Evolutionary conservation across 164 flowering plant species (phyloP), one percentile per base, ranked within the genome.

Genomic region (Aristolochia fimbriata): DNA sequence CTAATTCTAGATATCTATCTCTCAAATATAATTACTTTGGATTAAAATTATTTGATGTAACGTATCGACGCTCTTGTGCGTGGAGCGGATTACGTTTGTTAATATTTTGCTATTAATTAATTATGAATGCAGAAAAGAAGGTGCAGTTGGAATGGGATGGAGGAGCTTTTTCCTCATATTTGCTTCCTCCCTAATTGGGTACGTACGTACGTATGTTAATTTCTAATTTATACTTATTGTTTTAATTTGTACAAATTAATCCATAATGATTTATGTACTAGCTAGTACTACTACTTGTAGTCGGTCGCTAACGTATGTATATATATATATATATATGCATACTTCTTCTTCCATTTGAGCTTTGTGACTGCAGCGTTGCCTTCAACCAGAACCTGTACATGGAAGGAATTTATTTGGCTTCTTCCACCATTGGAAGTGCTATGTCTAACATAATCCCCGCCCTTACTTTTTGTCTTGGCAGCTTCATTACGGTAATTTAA

Each of bases 401-500:
- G 57, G 75, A 79, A 67, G 91, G 91, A 3, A 58, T 89, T 21
- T 80, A 74, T 70, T 62, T 79, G 23, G 80, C 89, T 22, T 84
- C 89, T 21, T 81, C 96, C 15, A 69, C 91, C 0, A 65, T 71
- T 13, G 91, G 83, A 19, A 79, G 83, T 53, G 87, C 91, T 17
- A 77, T 78, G 76, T 62, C 62, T 16, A 86, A 86, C 66, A 73
- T 85, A 6, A 51, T 85, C 37, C 96, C 94, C 27, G 90, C 86
- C 20, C 55, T 88, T 68, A 87, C 88, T 48, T 81, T 37, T 86
- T 66, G 19, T 77, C 4, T 58, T 84, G 56, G 80, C 90, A 10
- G 47, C 71, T 19, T 10, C 60, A 27, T 8, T 73, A 0, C 87
- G 89, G 89, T 84, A 82, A n/a, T n/a, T n/a, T n/a, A n/a, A n/a